Evolutionary conservation across 2,329 filamentous ascomycete genomes (phyloP).

Genomic region (Fusarium sp.): DNA sequence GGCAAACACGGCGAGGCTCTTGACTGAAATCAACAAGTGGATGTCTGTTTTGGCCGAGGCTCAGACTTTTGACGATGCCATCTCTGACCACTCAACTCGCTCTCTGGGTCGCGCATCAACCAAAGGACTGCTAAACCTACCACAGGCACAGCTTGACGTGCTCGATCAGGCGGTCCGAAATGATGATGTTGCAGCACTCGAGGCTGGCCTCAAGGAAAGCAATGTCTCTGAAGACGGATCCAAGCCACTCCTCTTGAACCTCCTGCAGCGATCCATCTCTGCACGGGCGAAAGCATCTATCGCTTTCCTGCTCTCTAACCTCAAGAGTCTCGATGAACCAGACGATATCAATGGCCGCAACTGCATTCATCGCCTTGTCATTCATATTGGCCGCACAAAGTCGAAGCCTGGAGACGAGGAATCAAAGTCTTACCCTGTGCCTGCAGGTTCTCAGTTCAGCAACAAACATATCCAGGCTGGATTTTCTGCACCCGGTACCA

Average conservation of each 20-base stretch:
- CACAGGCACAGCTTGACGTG: constrained; percentile 74
- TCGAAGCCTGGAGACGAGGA: constrained; percentile 61
- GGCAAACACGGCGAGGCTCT: constrained; percentile 59
- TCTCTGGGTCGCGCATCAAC: constrained; percentile 83
- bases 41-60: constrained; percentile 83
- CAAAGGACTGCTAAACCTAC: constrained; percentile 79
- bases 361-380: constrained; percentile 91
- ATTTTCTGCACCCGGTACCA: constrained; percentile 72
- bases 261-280: constrained; percentile 82
- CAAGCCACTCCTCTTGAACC: constrained; percentile 80
- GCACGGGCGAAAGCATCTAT: constrained; percentile 77
- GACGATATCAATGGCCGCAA: constrained; percentile 96
- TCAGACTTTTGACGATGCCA: constrained; percentile 80
- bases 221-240: constrained; percentile 59
- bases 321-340: constrained; percentile 82
- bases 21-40: constrained; percentile 86
- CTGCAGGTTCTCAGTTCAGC: constrained; percentile 65
- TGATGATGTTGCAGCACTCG: constrained; percentile 71
- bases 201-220: constrained; percentile 68
- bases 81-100: constrained; percentile 78
- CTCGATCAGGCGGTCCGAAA: constrained; percentile 78
- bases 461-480: constrained; percentile 85
- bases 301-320: constrained; percentile 73
- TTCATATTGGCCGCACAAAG: constrained; percentile 87
- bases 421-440: constrained; percentile 63